Evolutionary conservation across 305 asterid species (phyloP).

Genomic region (Fraxinus velutina): DNA sequence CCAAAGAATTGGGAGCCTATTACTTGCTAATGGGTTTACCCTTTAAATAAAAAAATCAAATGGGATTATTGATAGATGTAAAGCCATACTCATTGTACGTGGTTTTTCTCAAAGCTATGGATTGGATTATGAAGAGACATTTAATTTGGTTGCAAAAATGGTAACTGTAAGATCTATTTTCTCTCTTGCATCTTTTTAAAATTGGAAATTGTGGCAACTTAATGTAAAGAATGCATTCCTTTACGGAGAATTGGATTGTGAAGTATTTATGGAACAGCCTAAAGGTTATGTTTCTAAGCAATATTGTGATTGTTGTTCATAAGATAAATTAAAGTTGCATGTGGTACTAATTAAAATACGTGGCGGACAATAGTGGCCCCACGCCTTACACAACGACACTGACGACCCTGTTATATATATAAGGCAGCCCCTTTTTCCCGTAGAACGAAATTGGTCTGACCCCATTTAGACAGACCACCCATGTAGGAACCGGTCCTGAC

Average conservation of each 20-base stretch:
- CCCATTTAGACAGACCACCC: too few species aligned
- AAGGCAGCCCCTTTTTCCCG: too few species aligned
- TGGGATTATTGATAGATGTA: slow-evolving; percentile 10
- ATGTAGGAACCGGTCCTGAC: too few species aligned
- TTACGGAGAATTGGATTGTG: background rate
- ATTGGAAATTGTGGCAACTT: slow-evolving; percentile 5
- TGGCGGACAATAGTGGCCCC: too few species aligned
- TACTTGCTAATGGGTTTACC: slow-evolving; percentile 16
- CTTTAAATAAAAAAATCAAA: background rate
- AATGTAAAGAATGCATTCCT: background rate
- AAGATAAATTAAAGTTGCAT: too few species aligned
- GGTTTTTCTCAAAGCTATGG: slow-evolving; percentile 13
- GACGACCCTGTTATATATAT: too few species aligned
- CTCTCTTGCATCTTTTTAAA: background rate
- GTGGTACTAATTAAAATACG: too few species aligned
- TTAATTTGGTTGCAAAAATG: slow-evolving; percentile 10
- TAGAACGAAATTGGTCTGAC: too few species aligned
- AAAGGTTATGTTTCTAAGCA: background rate
- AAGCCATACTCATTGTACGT: background rate
- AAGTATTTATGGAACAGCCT: background rate
- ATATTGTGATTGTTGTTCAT: too few species aligned
- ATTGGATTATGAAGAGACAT: slow-evolving; percentile 10
- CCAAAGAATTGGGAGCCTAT: background rate
- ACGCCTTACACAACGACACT: too few species aligned
- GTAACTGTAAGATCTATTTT: background rate